Base-by-base conservation (phyloP, 805 yeast genomes). In the Saturnispora dispora region DNA sequence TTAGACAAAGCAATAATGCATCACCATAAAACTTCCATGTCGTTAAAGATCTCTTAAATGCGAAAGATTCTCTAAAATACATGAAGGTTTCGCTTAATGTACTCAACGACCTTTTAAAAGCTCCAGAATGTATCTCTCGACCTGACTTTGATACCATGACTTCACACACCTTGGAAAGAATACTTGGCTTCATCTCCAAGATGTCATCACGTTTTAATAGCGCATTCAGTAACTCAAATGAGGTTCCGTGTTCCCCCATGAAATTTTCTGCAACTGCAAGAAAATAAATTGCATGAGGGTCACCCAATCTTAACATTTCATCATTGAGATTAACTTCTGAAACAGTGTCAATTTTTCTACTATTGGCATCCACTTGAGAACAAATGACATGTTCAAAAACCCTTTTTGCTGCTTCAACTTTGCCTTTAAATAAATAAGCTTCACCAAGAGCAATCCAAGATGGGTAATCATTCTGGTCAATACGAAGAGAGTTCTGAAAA, bases 401-500 rank as follows among this genome's bases (percentile, higher is more conserved):
- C 64, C 86, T 89, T 9, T 78, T 72, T 0, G 96, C 88, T 2
- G 98, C 95, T 51, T 87, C 90, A 43, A 83, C 71, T 54, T 96
- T 75, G 2, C 99, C 99, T 64, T 93, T 80, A 25, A 81, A 78
- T 50, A 77, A 72, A 64, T 93, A 93, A 0, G 96, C 91, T 64
- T 93, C 98, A n/a, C 99, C 99, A n/a, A 93, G 71, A 1, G 96
- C 96, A 28, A 85, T 72, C 97, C 98, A 91, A 2, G 96, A 83
- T 56, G 86, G 83, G 1, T 78, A 63, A 65, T 93, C 97, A 49
- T 61, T 56, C 0, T 84, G 71, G 42, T 81, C 71, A 56, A 85
- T 70, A 55, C 97, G 75, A 46, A 93, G 71, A 1, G 96, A 89
- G 27, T 82, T 77, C 66, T 93, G 99, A 62, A 88, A 89, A 78